These are phyloP conservation scores for Leptographium lundbergii DNA, from an alignment of 2,329 filamentous ascomycete species.

Conservation along the genomic window DNA sequence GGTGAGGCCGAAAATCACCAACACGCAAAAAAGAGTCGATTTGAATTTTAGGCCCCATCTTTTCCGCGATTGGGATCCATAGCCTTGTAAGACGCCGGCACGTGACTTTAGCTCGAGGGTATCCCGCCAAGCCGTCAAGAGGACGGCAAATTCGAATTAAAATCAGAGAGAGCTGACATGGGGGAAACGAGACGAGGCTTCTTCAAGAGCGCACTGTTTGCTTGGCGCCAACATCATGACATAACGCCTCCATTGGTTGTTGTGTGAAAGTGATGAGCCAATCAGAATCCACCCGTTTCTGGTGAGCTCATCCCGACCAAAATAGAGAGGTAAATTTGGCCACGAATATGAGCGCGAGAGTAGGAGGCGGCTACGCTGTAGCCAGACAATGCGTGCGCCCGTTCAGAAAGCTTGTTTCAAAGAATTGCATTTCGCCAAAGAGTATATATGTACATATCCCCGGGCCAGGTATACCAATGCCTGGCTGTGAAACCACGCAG, in stretches of 20 bases:
- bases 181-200: not conserved
- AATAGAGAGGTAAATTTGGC: not conserved
- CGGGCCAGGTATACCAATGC: not conserved
- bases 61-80: not conserved
- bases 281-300: slow-evolving; percentile 10
- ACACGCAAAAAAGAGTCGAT: not conserved
- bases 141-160: not conserved
- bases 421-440: not conserved
- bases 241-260: not conserved
- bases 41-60: slow-evolving; percentile 2
- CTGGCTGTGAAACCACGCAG: not conserved
- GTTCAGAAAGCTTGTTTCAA: not conserved
- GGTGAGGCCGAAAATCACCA: not conserved
- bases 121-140: not conserved
- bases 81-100: not conserved
- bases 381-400: not conserved
- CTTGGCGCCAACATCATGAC: not conserved
- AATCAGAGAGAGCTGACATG: not conserved
- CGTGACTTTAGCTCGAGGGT: not conserved
- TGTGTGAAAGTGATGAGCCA: slow-evolving; percentile 6
- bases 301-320: slow-evolving; percentile 10
- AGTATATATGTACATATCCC: not conserved
- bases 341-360: not conserved
- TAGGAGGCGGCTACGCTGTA: not conserved
- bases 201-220: not conserved